These are phyloP conservation scores for Melampsora americana DNA, from an alignment of 1,284 basidiomycete genomes.

Conservation along the genomic window DNA sequence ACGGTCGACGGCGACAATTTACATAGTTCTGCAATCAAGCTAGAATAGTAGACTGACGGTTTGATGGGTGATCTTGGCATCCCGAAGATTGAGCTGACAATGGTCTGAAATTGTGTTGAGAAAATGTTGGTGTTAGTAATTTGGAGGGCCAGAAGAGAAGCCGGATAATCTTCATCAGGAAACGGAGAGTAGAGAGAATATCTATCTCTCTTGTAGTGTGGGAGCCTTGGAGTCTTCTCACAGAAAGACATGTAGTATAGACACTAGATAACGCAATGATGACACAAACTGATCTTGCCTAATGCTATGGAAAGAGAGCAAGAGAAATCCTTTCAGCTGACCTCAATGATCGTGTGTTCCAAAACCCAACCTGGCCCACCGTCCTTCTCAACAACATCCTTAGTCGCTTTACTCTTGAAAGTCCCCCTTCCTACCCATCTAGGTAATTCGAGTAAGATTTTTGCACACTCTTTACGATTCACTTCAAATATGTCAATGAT, in stretches of 20 bases:
- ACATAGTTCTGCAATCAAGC: conserved; percentile 87
- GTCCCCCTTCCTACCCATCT: conserved; percentile 79
- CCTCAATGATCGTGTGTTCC: conserved; percentile 75
- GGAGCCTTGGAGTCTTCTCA: background rate
- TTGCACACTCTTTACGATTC: conserved; percentile 90
- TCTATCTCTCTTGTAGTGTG: no score
- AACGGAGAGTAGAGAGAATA: no score
- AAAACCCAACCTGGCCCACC: conserved; percentile 61
- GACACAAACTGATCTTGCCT: no score
- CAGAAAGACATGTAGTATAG: background rate
- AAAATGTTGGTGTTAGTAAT: background rate
- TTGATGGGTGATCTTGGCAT: conserved; percentile 75
- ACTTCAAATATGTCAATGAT: conserved; percentile 88
- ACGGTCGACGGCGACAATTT: conserved; percentile 84
- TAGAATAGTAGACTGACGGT: conserved; percentile 74
- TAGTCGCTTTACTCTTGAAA: conserved; percentile 63
- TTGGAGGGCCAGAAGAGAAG: background rate
- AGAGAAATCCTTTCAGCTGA: conserved; percentile 51
- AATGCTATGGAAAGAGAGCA: conserved; percentile 13
- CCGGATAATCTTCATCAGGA: no score
- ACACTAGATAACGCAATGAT: conserved; percentile 51
- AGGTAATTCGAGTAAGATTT: conserved; percentile 78
- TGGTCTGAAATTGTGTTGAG: conserved; percentile 56
- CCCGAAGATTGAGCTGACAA: conserved; percentile 71
- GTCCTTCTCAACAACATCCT: conserved; percentile 47